Evolutionary conservation across 2,329 filamentous ascomycete genomes (phyloP).

Genomic region (Aspergillus melleus): DNA sequence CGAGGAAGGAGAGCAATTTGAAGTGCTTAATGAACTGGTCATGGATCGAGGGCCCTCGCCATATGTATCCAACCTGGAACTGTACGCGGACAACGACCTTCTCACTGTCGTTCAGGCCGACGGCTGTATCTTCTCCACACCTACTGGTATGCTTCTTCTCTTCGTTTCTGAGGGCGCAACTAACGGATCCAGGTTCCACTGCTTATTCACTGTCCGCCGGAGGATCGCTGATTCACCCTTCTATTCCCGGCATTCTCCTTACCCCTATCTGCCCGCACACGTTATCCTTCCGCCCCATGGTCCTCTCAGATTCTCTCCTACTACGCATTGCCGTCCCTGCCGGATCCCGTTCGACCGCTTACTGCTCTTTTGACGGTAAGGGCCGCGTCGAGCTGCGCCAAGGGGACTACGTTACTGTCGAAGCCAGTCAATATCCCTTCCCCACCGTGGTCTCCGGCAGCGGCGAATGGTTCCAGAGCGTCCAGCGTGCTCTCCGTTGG

Average conservation of each 20-base stretch:
- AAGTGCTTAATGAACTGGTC: constrained; percentile 97
- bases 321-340: constrained; percentile 84
- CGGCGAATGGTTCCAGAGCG: constrained; percentile 95
- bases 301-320: constrained; percentile 90
- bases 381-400: constrained; percentile 89
- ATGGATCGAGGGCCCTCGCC: constrained; percentile 96
- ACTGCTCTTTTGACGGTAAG: constrained; percentile 97
- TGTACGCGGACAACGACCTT: constrained; percentile 93
- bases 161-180: not conserved
- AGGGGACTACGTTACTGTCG: constrained; percentile 94
- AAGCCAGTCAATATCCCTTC: constrained; percentile 94
- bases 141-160: constrained; percentile 64
- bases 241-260: constrained; percentile 93
- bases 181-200: constrained; percentile 62
- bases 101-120: constrained; percentile 95
- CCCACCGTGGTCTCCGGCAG: constrained; percentile 88
- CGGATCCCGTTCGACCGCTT: constrained; percentile 85
- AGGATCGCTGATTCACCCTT: constrained; percentile 91
- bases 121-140: constrained; percentile 95
- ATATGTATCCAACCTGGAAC: constrained; percentile 93
- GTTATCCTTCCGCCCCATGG: constrained; percentile 95
- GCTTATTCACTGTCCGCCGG: constrained; percentile 96
- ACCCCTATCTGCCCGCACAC: constrained; percentile 98
- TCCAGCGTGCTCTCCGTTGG: constrained; percentile 89
- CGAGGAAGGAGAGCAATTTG: constrained; percentile 91